Base-by-base conservation (phyloP, 768 basidiomycete genomes). In the Termitomyces sp. region DNA sequence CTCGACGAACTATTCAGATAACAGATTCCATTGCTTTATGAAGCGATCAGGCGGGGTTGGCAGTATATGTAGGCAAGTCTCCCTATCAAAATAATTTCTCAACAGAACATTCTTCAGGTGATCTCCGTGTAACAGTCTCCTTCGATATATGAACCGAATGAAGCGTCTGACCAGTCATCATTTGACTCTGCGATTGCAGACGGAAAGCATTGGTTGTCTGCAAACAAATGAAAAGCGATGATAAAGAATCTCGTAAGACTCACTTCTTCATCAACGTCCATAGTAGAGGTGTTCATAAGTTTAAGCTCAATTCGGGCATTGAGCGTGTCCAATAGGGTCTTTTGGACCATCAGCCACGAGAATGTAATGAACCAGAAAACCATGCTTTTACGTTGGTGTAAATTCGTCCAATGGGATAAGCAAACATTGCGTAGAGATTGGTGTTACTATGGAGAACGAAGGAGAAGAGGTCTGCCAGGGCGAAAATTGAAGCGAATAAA, bases 401-500 rank as follows among this genome's bases (percentile, higher is more conserved):
- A 49, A 79, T 76, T 32, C 66, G 62, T n/a, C 66, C 66, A 56
- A 67, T 65, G 22, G 66, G 66, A 48, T 61, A 67, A 9, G 66
- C 66, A 58, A 67, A 67, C 64, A 67, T 62, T 16, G 66, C 66
- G 39, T 67, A 67, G 26, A 63, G 49, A 22, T 65, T 68, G n/a
- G 70, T 71, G n/a, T 75, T 55, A 41, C 69, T 65, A 43, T 73
- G 64, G 10, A 78, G 63, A 41, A 71, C 56, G 60, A 75, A 74
- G 24, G 69, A 62, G 34, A 81, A 74, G 27, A 84, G 63, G 63
- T 83, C 80, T 2, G 72, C 78, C 36, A 82, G 60, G 10, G 82
- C 79, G 49, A 84, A 81, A 1, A 80, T 67, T 0, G 78, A 76
- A 13, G 76, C 78, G 57, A 83, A 82, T 5, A 80, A 59, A 41